Evolutionary conservation across 257 asterid genomes (phyloP), one percentile per base, ranked within the genome.

Genomic region (Primulina eburnea): DNA sequence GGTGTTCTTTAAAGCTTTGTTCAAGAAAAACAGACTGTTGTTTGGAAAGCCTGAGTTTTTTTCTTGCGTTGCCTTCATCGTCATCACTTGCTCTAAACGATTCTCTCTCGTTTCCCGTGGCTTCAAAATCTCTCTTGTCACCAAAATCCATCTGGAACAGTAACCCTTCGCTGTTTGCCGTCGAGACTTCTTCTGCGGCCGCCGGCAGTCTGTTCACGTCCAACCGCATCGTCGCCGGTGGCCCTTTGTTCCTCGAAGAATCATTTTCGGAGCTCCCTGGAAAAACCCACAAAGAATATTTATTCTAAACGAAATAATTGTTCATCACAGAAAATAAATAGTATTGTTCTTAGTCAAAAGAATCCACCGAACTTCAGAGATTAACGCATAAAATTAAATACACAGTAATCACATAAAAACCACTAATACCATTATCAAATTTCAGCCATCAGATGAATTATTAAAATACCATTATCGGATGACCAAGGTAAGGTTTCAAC

Each of bases 11-110:
- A 72, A 90, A 90, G 74, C 94, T 90, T 71, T 88, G 89, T 81
- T 90, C 97, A 8, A 90, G 96, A 78, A 76, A 87, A 69, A 94
- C 96, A 21, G 97, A 87, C 64, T 90, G 97, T 65, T 92, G 87
- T 79, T 89, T 92, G 0, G 96, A 88, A 0, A 92, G 78, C 37
- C 98, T 69, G 30, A 92, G 90, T 34, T 92, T 92, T 67, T 89
- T 92, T 21, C 92, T 73, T 5, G 88, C 62, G 77, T 85, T 88
- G 16, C 82, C 90, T 26, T 85, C 98, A 32, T 92, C 95, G 16
- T 89, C 96, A 74, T 89, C 92, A 58, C 92, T 86, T 14, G 76
- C 89, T 60, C 92, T 61, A 1, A 86, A 80, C 2, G 82, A 76
- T 4, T 80, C 77, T 60, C 89, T 75, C 62, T 83, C 94, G 85